Conservation (phyloP, 1,139 yeast species). For the Yamadazyma spencermartinsiae region DNA sequence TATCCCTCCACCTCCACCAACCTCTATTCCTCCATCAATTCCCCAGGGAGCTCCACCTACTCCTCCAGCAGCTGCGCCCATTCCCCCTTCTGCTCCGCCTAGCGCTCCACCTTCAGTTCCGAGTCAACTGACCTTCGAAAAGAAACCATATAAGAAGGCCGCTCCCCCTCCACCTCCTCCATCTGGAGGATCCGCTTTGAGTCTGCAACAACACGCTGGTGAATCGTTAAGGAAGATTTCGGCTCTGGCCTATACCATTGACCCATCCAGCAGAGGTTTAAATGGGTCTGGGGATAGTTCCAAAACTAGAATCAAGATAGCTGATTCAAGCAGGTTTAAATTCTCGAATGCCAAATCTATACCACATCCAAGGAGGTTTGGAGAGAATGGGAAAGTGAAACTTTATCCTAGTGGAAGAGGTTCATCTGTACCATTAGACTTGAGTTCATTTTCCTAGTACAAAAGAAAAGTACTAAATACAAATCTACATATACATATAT, state of each 20-base stretch:
- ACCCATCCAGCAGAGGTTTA: constrained; percentile 16
- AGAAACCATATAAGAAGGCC: constrained; percentile 17
- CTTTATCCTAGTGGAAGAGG: constrained; percentile 97
- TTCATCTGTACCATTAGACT: constrained; percentile 83
- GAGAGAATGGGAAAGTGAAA: constrained; percentile 52
- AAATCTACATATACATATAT: constrained; percentile 2
- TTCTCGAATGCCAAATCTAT: constrained; percentile 68
- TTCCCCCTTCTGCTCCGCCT: constrained; percentile 7
- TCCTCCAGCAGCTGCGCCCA: constrained; percentile 2
- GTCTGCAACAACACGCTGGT: constrained; percentile 51
- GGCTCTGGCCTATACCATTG: constrained; percentile 59
- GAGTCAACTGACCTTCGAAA: constrained; percentile 14
- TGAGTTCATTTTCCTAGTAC: constrained; percentile 32
- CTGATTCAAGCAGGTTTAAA: constrained; percentile 64
- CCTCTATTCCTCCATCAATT: constrained; percentile 8
- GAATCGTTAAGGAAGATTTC: constrained; percentile 53
- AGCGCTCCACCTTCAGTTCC: constrained; percentile 12
- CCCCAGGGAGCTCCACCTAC: constrained; percentile 20
- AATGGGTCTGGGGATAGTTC: constrained; percentile 17
- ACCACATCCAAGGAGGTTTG: constrained; percentile 82
- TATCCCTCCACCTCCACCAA: constrained; percentile 12
- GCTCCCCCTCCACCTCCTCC: constrained; percentile 25
- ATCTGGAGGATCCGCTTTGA: constrained; percentile 20
- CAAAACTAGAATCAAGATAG: constrained; percentile 49
- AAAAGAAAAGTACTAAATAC: no score